Conservation (phyloP, 306 rosid genomes). For the Coriaria nepalensis region DNA sequence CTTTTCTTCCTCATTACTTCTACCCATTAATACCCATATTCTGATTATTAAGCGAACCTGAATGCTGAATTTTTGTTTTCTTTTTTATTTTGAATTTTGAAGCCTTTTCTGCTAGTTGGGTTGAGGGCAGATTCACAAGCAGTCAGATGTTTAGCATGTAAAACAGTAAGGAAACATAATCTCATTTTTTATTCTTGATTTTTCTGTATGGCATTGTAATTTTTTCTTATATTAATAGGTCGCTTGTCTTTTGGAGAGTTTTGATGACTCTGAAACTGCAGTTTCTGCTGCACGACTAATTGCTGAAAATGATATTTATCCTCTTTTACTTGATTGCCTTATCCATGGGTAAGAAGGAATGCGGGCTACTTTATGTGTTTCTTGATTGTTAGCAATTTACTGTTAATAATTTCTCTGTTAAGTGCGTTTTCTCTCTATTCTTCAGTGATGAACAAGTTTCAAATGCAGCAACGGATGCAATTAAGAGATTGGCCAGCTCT, state of each 20-base stretch:
- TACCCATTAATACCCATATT: not conserved
- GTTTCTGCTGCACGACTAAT: conserved; percentile 35
- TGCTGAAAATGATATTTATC: conserved; percentile 42
- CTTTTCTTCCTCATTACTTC: conserved; percentile 5
- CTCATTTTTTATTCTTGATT: too few species aligned
- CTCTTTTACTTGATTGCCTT: conserved; percentile 77
- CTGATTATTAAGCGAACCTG: not conserved
- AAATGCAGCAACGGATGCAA: conserved; percentile 50
- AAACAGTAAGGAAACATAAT: conserved; percentile 39
- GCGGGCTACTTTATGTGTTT: not conserved
- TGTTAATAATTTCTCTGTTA: too few species aligned
- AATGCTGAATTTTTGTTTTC: not conserved
- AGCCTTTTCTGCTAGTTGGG: conserved; percentile 81
- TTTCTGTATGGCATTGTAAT: too few species aligned
- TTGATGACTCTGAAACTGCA: conserved; percentile 22
- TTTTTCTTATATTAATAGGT: conserved; percentile 50
- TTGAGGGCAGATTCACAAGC: conserved; percentile 67
- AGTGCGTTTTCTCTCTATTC: conserved; percentile 7
- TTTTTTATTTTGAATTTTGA: conserved; percentile 11
- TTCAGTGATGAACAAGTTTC: conserved; percentile 71
- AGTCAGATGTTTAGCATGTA: conserved; percentile 73
- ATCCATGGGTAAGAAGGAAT: conserved; percentile 50
- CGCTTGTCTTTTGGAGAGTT: conserved; percentile 44
- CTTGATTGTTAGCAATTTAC: not conserved
- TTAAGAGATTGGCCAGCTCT: conserved; percentile 47